Base-by-base conservation (phyloP, 768 basidiomycete genomes). In the Rhodotorula sphaerocarpa region DNA sequence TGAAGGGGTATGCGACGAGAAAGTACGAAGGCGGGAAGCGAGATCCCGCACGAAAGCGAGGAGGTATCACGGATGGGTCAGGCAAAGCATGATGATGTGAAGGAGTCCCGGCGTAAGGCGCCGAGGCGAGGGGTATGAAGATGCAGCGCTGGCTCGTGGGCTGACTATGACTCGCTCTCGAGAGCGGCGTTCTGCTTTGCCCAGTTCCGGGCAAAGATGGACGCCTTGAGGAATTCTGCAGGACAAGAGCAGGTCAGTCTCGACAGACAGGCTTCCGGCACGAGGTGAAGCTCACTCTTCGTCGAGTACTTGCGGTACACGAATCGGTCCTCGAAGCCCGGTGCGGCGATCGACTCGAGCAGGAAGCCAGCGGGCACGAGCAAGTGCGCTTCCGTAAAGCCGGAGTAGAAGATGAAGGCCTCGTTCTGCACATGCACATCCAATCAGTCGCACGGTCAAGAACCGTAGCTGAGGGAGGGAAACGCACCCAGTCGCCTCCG, bases 271-370 rank as follows among this genome's bases (percentile, higher is more conserved):
- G n/a, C n/a, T n/a, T n/a, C n/a, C n/a, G n/a, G n/a, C n/a, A n/a
- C n/a, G n/a, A n/a, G n/a, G n/a, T n/a, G n/a, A n/a, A n/a, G n/a
- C 67, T 53, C 47, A 69, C 67, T 92, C 84, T 92, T 95, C 81
- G 88, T 83, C 48, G 90, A 84, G 76, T 97, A 99, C 79, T 99
- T 97, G 80, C 87, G 87, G 83, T 84, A 92, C 43, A 91, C 86
- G 76, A 90, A 90, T 70, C 86, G 83, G 53, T 82, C 79, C n/a
- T 83, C 79, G 75, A 97, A 96, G 69, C 83, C 83, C 11, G 82
- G 77, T 67, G 90, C 88, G 3, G 81, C 79, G 48, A 99, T 80
- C 74, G 88, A 86, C 75, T 90, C 87, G 61, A 89, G 79, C 53
- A 97, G 81, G 76, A 88, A 80, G 58, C 82, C 78, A 70, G 90